Conservation (phyloP, 1,284 basidiomycete genomes). For the Rhizoctonia solani region DNA sequence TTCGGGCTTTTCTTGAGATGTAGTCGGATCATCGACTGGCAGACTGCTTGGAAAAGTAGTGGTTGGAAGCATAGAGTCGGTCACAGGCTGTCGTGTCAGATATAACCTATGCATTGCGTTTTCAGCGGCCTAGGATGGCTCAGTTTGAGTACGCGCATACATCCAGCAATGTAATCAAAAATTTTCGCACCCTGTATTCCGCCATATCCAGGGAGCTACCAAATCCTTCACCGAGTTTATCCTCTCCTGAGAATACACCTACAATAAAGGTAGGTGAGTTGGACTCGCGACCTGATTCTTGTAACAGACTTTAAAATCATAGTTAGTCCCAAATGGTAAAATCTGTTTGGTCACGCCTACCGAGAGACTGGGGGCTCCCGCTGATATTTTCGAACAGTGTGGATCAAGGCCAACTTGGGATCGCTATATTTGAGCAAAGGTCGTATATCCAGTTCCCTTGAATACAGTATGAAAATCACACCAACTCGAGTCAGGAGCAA, state of each 20-base stretch:
- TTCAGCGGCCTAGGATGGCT: conserved; percentile 70
- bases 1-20: neutral
- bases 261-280: conserved; percentile 92
- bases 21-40: conserved; percentile 41
- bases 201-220: conserved; percentile 95
- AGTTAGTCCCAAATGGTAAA: neutral
- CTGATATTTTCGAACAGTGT: conserved; percentile 77
- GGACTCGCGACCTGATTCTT: conserved; percentile 88
- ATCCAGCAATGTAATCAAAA: conserved; percentile 9
- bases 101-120: conserved; percentile 81
- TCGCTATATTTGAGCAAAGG: conserved; percentile 88
- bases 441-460: conserved; percentile 79
- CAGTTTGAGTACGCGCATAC: neutral
- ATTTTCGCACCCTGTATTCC: conserved; percentile 76
- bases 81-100: conserved; percentile 71
- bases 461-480: neutral
- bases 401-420: conserved; percentile 77
- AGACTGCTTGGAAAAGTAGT: conserved; percentile 56
- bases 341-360: conserved; percentile 48
- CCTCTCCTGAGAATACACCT: conserved; percentile 86
- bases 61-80: conserved; percentile 67
- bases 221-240: conserved; percentile 93
- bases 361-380: conserved; percentile 75
- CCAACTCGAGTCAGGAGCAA: neutral
- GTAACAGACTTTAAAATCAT: conserved; percentile 63